Percentiles rank a stretch among this genome's conserved stretches.
These are phyloP conservation scores for Eustoma russellianum DNA, from an alignment of 257 asterid species.

Conservation along the genomic window DNA sequence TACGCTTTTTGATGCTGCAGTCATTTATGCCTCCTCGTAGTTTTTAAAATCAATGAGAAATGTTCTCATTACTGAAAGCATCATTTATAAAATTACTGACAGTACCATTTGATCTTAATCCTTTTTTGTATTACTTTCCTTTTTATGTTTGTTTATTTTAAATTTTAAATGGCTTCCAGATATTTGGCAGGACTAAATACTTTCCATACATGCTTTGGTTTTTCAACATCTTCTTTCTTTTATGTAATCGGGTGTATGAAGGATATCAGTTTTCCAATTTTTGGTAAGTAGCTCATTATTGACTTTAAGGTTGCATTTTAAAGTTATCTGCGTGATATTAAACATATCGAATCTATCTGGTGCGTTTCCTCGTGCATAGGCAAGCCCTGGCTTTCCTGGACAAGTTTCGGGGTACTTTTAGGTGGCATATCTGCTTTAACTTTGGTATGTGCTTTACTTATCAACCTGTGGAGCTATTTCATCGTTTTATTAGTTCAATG, in stretches of 20 bases:
- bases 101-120: no score
- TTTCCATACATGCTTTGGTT: constrained; percentile 59
- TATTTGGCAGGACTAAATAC: constrained; percentile 64
- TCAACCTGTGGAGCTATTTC: constrained; percentile 7
- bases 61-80: no score
- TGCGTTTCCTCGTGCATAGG: constrained; percentile 36
- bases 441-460: constrained; percentile 53
- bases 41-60: no score
- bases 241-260: constrained; percentile 70
- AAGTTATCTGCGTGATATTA: background rate
- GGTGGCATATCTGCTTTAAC: constrained; percentile 98
- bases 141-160: no score
- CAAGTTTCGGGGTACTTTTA: constrained; percentile 75
- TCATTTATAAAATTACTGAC: no score
- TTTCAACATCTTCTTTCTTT: constrained; percentile 61
- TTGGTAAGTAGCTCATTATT: constrained; percentile 37
- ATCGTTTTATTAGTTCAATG: no score
- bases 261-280: constrained; percentile 74
- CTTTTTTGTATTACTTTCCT: no score
- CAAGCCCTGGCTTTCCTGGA: constrained; percentile 66
- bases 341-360: constrained; percentile 1
- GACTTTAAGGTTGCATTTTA: background rate
- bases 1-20: no score
- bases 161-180: constrained; percentile 31
- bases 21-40: no score